These are phyloP conservation scores for Arachis stenosperma DNA, from an alignment of 306 rosid genomes.

Conservation along the genomic window DNA sequence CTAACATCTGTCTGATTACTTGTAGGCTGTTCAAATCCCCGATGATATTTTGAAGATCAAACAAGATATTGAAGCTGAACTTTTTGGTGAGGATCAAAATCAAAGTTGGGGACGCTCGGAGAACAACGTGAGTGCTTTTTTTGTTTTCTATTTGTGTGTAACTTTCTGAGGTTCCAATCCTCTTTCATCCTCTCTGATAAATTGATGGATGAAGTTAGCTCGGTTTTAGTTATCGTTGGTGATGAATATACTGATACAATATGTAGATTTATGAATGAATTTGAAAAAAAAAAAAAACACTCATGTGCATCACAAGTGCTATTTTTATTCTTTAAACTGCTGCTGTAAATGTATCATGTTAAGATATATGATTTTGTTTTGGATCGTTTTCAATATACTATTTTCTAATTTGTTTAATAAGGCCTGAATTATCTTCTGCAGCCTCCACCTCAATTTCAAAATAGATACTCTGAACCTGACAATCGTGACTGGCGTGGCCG, in stretches of 20 bases:
- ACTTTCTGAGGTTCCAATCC: background rate
- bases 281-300: conserved; percentile 16
- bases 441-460: conserved; percentile 61
- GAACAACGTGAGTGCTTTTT: conserved; percentile 61
- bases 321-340: conserved; percentile 12
- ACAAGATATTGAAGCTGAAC: conserved; percentile 75
- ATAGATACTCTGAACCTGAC: conserved; percentile 85
- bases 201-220: conserved; percentile 9
- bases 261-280: background rate
- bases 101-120: conserved; percentile 82
- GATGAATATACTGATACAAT: conserved; percentile 9
- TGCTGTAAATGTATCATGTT: background rate
- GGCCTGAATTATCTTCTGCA: conserved; percentile 39
- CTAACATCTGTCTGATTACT: conserved; percentile 31
- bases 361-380: conserved; percentile 19
- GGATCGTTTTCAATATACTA: background rate
- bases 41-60: conserved; percentile 72
- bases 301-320: conserved; percentile 4
- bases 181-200: conserved; percentile 16
- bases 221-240: conserved; percentile 7
- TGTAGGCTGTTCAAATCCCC: conserved; percentile 64
- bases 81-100: conserved; percentile 85
- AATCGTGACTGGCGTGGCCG: conserved; percentile 96
- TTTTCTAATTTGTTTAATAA: conserved; percentile 4
- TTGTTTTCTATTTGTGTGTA: conserved; percentile 11